Conservation (phyloP, 228 moss, liverwort and hornwort species). For the Sphagnum fallax region DNA sequence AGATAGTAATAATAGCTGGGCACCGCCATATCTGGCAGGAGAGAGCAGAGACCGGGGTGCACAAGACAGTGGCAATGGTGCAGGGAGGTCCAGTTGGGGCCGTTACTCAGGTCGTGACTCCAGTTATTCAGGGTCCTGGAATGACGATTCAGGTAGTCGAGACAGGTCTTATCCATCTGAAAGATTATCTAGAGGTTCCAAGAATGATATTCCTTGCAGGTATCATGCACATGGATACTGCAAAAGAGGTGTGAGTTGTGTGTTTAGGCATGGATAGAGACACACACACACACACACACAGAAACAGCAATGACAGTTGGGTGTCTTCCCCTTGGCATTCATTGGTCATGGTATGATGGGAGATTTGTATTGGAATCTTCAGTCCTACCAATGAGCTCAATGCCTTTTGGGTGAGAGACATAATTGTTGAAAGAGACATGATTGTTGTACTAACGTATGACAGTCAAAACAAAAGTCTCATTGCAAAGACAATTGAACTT, state of each 20-base stretch:
- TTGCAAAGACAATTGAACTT: too few species aligned
- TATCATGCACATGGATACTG: slow-evolving; percentile 86
- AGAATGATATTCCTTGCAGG: slow-evolving; percentile 84
- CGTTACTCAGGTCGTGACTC: slow-evolving; percentile 53
- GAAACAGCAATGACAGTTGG: too few species aligned
- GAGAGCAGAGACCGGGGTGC: slow-evolving; percentile 36
- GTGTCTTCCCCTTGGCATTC: too few species aligned
- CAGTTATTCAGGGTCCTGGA: slow-evolving; percentile 19
- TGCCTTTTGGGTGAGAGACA: too few species aligned
- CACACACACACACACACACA: neutral
- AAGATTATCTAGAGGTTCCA: slow-evolving; percentile 51
- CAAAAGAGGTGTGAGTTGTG: slow-evolving; percentile 88
- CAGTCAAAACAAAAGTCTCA: too few species aligned
- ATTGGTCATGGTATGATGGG: too few species aligned
- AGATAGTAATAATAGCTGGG: slow-evolving; percentile 42
- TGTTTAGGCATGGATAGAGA: slow-evolving; percentile 82
- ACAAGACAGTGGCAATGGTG: slow-evolving; percentile 24
- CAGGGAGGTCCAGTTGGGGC: slow-evolving; percentile 20
- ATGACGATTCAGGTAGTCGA: slow-evolving; percentile 33
- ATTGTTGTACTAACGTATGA: too few species aligned
- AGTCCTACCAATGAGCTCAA: too few species aligned
- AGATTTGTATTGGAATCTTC: too few species aligned
- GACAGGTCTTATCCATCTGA: slow-evolving; percentile 38
- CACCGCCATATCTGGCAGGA: slow-evolving; percentile 32
- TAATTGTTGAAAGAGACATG: too few species aligned